Conservation (phyloP, 2,329 filamentous ascomycete genomes). For the Curvularia sp. region DNA sequence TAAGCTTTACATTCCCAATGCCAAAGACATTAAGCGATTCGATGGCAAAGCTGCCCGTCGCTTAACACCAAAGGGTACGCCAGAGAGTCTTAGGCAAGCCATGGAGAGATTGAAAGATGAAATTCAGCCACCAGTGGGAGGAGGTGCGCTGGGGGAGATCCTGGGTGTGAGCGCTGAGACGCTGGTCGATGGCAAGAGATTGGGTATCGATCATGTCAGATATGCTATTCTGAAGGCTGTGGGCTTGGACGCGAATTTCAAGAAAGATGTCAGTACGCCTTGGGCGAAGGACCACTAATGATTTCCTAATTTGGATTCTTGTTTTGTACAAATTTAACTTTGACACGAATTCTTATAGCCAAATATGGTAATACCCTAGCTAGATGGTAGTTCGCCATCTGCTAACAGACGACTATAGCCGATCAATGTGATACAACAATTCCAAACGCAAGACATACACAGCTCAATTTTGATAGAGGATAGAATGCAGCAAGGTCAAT, state of each 20-base stretch:
- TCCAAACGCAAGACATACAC: neutral
- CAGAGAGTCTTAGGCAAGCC: slow-evolving; percentile 53
- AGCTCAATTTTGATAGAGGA: neutral
- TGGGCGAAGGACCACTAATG: neutral
- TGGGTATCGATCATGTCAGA: slow-evolving; percentile 68
- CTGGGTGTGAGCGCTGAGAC: slow-evolving; percentile 65
- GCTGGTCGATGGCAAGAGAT: slow-evolving; percentile 55
- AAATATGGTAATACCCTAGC: neutral
- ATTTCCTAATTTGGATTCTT: neutral
- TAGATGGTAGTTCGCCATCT: neutral
- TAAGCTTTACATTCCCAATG: slow-evolving; percentile 41
- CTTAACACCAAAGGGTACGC: slow-evolving; percentile 44
- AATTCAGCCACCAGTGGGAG: slow-evolving; percentile 45
- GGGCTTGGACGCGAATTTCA: slow-evolving; percentile 23
- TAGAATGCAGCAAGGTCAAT: neutral
- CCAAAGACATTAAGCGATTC: slow-evolving; percentile 25
- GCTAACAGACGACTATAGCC: neutral
- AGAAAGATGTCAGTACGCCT: slow-evolving; percentile 3
- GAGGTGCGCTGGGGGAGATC: slow-evolving; percentile 63
- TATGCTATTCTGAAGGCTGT: slow-evolving; percentile 70
- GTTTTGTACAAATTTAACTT: no score
- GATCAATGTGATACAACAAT: neutral
- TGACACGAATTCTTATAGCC: neutral
- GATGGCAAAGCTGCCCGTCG: slow-evolving; percentile 22
- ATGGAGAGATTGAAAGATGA: slow-evolving; percentile 49